These are phyloP conservation scores for Trichoderma gamsii DNA, from an alignment of 495 filamentous ascomycete genomes.

Conservation along the genomic window DNA sequence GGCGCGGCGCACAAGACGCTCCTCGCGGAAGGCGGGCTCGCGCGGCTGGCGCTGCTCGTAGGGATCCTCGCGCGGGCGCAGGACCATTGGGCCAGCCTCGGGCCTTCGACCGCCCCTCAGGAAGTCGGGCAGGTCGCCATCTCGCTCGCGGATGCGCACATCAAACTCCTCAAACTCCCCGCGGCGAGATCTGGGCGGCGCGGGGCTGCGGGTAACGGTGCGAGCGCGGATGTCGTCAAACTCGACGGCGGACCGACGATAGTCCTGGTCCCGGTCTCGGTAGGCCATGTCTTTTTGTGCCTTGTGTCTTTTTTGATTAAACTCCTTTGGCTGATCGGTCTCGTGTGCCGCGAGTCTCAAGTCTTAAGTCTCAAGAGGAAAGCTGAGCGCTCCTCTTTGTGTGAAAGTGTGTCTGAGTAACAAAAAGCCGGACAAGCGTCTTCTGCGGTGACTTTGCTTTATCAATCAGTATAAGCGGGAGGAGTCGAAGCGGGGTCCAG, in stretches of 20 bases:
- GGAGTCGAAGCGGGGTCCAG: constrained; percentile 7
- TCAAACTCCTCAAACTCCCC: constrained; percentile 36
- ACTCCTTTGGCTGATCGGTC: neutral
- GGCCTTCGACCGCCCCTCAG: constrained; percentile 34
- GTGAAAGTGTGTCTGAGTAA: constrained; percentile 1
- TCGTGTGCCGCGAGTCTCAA: neutral
- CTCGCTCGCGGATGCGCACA: constrained; percentile 31
- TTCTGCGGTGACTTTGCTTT: neutral
- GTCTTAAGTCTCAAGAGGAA: neutral
- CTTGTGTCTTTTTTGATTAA: neutral
- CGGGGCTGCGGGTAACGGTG: constrained; percentile 28
- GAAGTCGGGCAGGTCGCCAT: constrained; percentile 33
- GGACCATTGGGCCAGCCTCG: constrained; percentile 35
- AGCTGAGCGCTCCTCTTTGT: neutral
- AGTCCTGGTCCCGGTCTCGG: constrained; percentile 22
- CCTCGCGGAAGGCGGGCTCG: constrained; percentile 39
- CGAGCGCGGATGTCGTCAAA: constrained; percentile 41
- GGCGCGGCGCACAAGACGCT: constrained; percentile 25
- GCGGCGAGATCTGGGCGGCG: constrained; percentile 26
- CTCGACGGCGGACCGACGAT: constrained; percentile 23
- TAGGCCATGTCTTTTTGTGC: neutral
- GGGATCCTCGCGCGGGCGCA: constrained; percentile 41
- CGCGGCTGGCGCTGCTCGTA: constrained; percentile 34
- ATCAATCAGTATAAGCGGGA: constrained; percentile 13
- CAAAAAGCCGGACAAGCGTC: neutral